phyloP scores from a whole-genome alignment of 1,284 basidiomycete species.

The Phylloboletellus chloephorus region DNA sequence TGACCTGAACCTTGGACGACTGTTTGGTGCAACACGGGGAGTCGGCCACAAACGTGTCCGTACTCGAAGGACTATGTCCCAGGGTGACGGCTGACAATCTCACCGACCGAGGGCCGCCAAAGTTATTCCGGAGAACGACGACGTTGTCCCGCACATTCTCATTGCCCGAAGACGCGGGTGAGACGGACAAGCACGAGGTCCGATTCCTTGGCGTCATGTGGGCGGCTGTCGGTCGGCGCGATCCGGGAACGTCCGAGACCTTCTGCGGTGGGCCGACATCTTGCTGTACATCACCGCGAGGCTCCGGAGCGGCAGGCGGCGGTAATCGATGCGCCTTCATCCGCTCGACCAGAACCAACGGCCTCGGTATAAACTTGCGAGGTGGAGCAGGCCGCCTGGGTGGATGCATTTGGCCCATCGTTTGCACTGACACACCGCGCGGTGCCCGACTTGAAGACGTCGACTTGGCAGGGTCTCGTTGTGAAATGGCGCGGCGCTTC shows the following conservation, averaged over 20 bases:
- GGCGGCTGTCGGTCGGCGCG: background rate
- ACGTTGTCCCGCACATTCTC: background rate
- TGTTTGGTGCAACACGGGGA: slow-evolving; percentile 20
- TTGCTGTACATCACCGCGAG: no score
- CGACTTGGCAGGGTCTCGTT: no score
- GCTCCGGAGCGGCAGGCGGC: background rate
- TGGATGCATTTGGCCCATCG: slow-evolving; percentile 7
- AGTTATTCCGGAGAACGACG: background rate
- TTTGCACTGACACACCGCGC: background rate
- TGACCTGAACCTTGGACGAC: slow-evolving; percentile 8
- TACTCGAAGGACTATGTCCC: slow-evolving; percentile 16
- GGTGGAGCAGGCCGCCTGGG: slow-evolving; percentile 8
- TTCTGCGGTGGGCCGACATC: no score
- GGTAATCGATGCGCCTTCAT: slow-evolving; percentile 20
- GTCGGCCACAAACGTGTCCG: slow-evolving; percentile 24
- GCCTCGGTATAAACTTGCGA: slow-evolving; percentile 24
- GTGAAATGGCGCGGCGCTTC: no score
- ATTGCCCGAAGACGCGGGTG: slow-evolving; percentile 3
- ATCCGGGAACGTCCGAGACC: no score
- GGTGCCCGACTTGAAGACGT: background rate
- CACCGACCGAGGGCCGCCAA: slow-evolving; percentile 1
- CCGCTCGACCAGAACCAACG: slow-evolving; percentile 22
- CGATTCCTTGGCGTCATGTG: slow-evolving; percentile 11
- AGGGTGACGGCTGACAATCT: slow-evolving; percentile 12
- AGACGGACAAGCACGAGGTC: background rate